phyloP scores from a whole-genome alignment of 306 rosid genomes.

The Astragalus membranaceus region DNA sequence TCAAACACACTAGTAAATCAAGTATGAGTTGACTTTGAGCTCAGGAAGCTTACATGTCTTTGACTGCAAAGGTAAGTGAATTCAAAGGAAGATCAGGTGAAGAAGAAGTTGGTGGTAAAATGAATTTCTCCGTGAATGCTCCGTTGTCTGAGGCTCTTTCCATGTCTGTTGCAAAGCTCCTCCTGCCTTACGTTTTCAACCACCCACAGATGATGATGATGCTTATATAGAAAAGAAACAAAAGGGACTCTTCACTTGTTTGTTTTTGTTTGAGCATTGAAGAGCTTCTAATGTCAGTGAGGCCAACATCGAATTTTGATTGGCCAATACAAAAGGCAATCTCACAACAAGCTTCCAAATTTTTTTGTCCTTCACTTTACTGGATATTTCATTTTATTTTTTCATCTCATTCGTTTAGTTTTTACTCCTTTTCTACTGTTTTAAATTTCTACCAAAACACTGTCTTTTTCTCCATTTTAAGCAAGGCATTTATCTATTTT shows the following conservation, averaged over 20 bases:
- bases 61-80: conserved; percentile 80
- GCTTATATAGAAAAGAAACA: too few species aligned
- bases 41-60: conserved; percentile 62
- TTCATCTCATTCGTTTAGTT: too few species aligned
- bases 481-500: background rate
- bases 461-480: too few species aligned
- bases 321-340: conserved; percentile 11
- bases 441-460: too few species aligned
- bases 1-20: background rate
- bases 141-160: conserved; percentile 42
- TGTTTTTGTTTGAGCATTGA: background rate
- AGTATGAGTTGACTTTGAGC: background rate
- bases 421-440: too few species aligned
- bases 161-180: conserved; percentile 30
- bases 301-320: background rate
- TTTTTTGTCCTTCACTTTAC: background rate
- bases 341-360: background rate
- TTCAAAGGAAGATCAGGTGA: conserved; percentile 51
- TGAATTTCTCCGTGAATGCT: conserved; percentile 73
- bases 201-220: too few species aligned
- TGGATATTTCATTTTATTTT: too few species aligned
- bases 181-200: background rate
- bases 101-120: conserved; percentile 42
- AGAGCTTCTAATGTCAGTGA: background rate
- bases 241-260: too few species aligned